A percentile compares a stretch with the other conserved stretches of the same genome.
phyloP scores from a whole-genome alignment of 495 filamentous ascomycete species.

The Aspergillus bertholletiae region DNA sequence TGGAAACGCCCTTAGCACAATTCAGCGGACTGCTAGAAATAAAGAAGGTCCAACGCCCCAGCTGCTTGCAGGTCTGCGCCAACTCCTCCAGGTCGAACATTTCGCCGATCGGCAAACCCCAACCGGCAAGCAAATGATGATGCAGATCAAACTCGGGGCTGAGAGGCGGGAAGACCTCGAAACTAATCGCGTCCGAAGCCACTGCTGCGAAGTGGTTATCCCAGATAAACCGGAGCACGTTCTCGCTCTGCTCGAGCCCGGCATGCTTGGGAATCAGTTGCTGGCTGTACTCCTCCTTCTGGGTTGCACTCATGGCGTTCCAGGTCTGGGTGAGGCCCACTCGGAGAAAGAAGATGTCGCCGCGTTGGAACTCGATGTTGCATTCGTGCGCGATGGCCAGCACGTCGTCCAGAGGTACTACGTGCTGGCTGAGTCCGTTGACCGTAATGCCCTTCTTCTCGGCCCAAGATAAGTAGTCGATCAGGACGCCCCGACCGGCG shows the following conservation, averaged over 20 bases:
- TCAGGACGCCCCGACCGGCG: constrained; percentile 52
- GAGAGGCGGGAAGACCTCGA: constrained; percentile 58
- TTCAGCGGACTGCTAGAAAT: constrained; percentile 63
- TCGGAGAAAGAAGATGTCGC: constrained; percentile 75
- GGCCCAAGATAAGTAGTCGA: constrained; percentile 53
- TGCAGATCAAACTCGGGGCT: constrained; percentile 56
- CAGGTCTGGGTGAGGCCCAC: constrained; percentile 53
- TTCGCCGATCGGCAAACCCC: constrained; percentile 65
- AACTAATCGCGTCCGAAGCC: constrained; percentile 61
- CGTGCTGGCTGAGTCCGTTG: constrained; percentile 57
- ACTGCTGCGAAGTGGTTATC: constrained; percentile 68
- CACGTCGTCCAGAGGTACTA: constrained; percentile 55
- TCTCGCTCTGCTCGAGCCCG: constrained; percentile 62
- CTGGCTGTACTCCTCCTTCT: constrained; percentile 34
- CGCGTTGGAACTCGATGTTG: constrained; percentile 53
- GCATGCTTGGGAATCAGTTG: constrained; percentile 48
- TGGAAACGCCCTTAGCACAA: constrained; percentile 43
- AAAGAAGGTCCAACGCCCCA: constrained; percentile 68
- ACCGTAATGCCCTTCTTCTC: constrained; percentile 42
- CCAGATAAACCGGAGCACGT: constrained; percentile 63
- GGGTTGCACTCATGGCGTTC: constrained; percentile 37
- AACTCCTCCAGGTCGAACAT: constrained; percentile 61
- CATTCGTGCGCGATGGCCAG: constrained; percentile 50
- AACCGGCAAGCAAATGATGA: constrained; percentile 62
- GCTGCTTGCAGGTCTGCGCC: constrained; percentile 47